Evolutionary conservation across 805 yeast genomes (phyloP), one percentile per base, ranked within the genome.

Genomic region (Candida pseudofarinosa): DNA sequence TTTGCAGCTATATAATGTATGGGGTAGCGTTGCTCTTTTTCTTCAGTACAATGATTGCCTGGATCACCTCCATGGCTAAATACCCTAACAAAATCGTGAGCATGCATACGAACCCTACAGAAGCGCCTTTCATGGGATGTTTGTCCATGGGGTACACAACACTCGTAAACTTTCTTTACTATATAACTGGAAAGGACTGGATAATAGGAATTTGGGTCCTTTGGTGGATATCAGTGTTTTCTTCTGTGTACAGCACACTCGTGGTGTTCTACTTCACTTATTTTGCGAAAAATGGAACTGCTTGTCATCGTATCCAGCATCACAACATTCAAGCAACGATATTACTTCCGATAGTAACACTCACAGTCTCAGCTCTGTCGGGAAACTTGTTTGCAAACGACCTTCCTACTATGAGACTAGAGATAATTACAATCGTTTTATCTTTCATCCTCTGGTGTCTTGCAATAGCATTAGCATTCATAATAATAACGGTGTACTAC

Each of bases 141-240:
- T 74, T 77, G 43, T 82, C 88, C 14, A 89, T 89, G 96, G 96
- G 89, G 0, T 71, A 72, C 48, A 73, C 79, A 8, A 80, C 95
- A 2, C 60, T 88, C 47, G 67, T 83, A 23, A 82, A 79, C 55
- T 77, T 75, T 63, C 60, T 83, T 19, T 71, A 71, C 46, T 59
- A 57, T 30, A 47, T 84, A 19, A 68, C 78, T 15, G 69, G 54
- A 59, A 8, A 35, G 15, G 18, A 58, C 20, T 69, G 84, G 73
- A 63, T 73, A 34, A 64, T 77, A 4, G 73, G 77, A 13, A 58
- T 74, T 2, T 86, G 79, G 60, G 76, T 69, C 1, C 62, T 88
- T 19, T 89, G 95, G 95, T 83, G 91, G 88, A 67, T 86, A 17
- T 78, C 79, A 39, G 74, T 79, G 18, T 54, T 63, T 0, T 50